Evolutionary conservation across 192 early-diverging fungal genomes (phyloP), one percentile per base, ranked within the genome.

Genomic region (Entomortierella lignicola): DNA sequence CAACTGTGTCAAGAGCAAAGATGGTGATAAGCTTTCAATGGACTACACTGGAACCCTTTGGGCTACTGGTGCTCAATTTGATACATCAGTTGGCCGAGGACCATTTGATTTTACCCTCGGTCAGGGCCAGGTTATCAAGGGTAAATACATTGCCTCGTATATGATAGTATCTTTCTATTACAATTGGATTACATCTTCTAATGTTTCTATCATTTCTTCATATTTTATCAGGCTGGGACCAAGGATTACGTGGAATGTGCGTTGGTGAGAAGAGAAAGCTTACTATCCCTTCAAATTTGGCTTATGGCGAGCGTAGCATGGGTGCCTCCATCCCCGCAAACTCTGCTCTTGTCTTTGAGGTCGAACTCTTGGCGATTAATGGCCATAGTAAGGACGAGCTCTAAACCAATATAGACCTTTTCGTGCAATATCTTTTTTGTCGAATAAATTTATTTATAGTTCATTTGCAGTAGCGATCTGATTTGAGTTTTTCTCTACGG

Each of bases 391-490:
- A 64, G 61, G 74, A 69, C 25, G 74, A 77, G 50, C 66, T 77
- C 30, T 77, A 69, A 64, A 37, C 4, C 26, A 25, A 50, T 25
- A 26, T 5, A 23, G 4, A 41, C 25, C n/a, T 17, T 0, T 34
- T n/a, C n/a, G n/a, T n/a, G n/a, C n/a, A n/a, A n/a, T n/a, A n/a
- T n/a, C n/a, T 62, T 25, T 52, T 0, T 1, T 42, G 21, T 26
- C 8, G 37, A 7, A 25, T 21, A 39, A 32, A 4, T 23, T 54
- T 41, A 5, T 17, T 21, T 3, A n/a, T 34, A 12, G 1, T 58
- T 85, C 77, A 93, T 81, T 93, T 94, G 82, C 93, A 93, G 67
- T 93, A 92, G 42, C 92, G 91, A 82, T 95, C 94, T 17, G 90
- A 88, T 63, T 95, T 95, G 26, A 94, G 75, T 82, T 95, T 95